Percentiles rank a stretch among this genome's conserved stretches.
These are phyloP conservation scores for Fonsecaea multimorphosa DNA, from an alignment of 2,329 filamentous ascomycete genomes.

Conservation along the genomic window DNA sequence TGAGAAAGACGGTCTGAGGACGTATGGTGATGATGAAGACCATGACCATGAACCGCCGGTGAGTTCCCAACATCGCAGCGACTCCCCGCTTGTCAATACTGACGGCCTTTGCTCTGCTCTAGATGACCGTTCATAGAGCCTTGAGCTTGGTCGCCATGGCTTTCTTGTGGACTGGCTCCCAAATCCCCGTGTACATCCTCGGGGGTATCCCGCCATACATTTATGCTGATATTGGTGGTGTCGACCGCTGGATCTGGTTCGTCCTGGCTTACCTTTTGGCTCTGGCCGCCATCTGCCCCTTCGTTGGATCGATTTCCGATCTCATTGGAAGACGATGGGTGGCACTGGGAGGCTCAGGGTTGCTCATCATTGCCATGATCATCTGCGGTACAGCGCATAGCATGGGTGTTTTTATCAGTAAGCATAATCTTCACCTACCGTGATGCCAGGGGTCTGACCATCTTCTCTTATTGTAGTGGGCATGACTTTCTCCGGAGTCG, in stretches of 20 bases:
- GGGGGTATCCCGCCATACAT: constrained; percentile 61
- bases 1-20: constrained; percentile 55
- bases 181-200: constrained; percentile 64
- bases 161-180: constrained; percentile 66
- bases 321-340: constrained; percentile 67
- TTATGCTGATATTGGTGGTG: constrained; percentile 66
- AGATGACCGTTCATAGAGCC: constrained; percentile 38
- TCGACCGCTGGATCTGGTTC: constrained; percentile 68
- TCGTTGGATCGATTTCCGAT: constrained; percentile 71
- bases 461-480: constrained; percentile 47
- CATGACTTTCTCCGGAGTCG: constrained; percentile 66
- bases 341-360: constrained; percentile 59
- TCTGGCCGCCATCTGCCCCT: constrained; percentile 63
- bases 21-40: constrained; percentile 55
- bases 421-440: constrained; percentile 30
- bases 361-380: constrained; percentile 66
- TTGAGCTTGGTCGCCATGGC: constrained; percentile 65
- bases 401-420: constrained; percentile 69
- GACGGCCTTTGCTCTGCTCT: constrained; percentile 53
- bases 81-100: constrained; percentile 38
- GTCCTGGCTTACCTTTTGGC: constrained; percentile 61
- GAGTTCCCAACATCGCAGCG: constrained; percentile 29
- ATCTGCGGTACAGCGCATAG: constrained; percentile 62
- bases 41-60: constrained; percentile 57
- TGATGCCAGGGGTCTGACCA: constrained; percentile 9